Base-by-base conservation (phyloP, 208 protist genomes). In the Leishmania arabica region DNA sequence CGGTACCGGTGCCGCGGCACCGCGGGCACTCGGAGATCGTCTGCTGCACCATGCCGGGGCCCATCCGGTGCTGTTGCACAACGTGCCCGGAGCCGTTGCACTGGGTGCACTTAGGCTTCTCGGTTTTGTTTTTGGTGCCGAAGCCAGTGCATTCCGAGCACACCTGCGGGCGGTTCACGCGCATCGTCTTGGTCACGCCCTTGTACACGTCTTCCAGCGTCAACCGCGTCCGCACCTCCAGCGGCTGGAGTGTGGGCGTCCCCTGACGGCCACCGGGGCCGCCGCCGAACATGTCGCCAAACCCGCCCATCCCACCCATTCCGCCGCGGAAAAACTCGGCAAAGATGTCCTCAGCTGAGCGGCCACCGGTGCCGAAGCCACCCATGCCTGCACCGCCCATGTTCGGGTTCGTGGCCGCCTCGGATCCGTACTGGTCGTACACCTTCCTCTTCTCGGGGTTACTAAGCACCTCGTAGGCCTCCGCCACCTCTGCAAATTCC, bases 391-490 rank as follows among this genome's bases (percentile, higher is more conserved):
- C 86, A 42, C 84, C 88, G 8, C 80, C 88, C 83, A 91, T 92
- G 75, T 88, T 88, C n/a, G 90, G 89, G 65, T 96, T 89, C 8
- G 87, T 89, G 21, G 92, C 95, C 27, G 92, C 95, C 75, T 98
- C 95, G 45, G 92, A 92, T 3, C 95, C 95, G 84, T 98, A 98
- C 84, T 99, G 93, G 83, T 99, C 99, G 84, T 99, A 99, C 19
- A 99, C 78, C 56, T 95, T 84, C 69, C 95, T 89, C 88, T 99
- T 99, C 70, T 99, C 89, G 17, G 91, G 74, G 80, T 99, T 99
- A 75, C 87, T 96, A 34, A 99, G 92, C 21, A 99, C 95, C 80
- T 99, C 98, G 84, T 99, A 99, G 8, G 99, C 99, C 86, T 98
- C 93, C 34, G 92, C 91, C 21, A 98, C 86, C 82, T 97, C 91